Evolutionary conservation across 1,284 basidiomycete species (phyloP).

Genomic region (Athelia psychrophila): DNA sequence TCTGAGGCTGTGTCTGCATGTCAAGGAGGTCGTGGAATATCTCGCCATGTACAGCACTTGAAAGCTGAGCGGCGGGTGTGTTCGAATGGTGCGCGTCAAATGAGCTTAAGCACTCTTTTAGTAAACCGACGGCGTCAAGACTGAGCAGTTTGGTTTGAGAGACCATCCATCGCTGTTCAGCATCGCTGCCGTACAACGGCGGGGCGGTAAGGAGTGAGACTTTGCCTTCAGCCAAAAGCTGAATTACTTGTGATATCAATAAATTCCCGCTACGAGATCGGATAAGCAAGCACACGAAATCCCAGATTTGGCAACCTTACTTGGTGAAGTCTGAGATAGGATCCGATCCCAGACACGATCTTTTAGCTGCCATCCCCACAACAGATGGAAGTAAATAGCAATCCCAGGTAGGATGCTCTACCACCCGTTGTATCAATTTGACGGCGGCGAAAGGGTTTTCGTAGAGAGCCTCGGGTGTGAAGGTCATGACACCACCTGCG

Average conservation of each 20-base stretch:
- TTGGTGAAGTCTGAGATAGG: neutral
- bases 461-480: conserved; percentile 40
- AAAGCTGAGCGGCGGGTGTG: conserved; percentile 11
- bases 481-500: conserved; percentile 45
- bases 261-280: neutral
- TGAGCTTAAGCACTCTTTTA: conserved; percentile 23
- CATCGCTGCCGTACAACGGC: neutral
- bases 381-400: conserved; percentile 43
- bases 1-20: conserved; percentile 38
- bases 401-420: conserved; percentile 46
- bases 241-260: conserved; percentile 3
- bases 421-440: conserved; percentile 33
- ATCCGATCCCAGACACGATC: neutral
- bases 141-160: conserved; percentile 7
- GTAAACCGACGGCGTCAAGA: conserved; percentile 21
- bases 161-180: neutral
- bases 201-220: conserved; percentile 8
- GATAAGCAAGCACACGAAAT: neutral
- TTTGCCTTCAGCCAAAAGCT: conserved; percentile 7
- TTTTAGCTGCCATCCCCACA: conserved; percentile 32
- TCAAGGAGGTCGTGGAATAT: conserved; percentile 22
- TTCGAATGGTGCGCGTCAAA: conserved; percentile 19
- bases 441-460: conserved; percentile 31
- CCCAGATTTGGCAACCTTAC: neutral
- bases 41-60: conserved; percentile 20